Conservation (phyloP, 106 monocot genomes). For the Xerophyta viscosa region DNA sequence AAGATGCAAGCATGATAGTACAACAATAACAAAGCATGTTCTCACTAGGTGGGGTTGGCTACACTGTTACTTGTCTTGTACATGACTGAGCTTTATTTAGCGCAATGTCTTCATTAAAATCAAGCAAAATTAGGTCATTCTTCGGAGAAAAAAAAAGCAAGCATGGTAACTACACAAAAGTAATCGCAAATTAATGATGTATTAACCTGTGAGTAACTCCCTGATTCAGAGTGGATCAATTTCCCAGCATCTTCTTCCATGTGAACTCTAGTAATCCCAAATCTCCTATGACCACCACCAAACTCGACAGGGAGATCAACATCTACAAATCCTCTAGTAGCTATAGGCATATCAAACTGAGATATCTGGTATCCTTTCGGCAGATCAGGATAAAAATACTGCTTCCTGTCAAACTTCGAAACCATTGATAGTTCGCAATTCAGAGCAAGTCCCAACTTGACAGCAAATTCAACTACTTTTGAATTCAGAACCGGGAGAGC, state of each 20-base stretch:
- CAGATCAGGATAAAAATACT: slow-evolving; percentile 96
- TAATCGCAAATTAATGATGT: too few species aligned
- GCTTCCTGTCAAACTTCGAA: slow-evolving; percentile 95
- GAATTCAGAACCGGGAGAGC: slow-evolving; percentile 79
- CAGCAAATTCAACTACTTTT: slow-evolving; percentile 72
- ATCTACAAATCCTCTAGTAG: slow-evolving; percentile 57
- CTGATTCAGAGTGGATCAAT: slow-evolving; percentile 60
- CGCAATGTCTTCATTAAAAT: too few species aligned
- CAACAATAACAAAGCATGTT: too few species aligned
- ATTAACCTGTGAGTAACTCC: slow-evolving; percentile 69
- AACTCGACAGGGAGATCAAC: slow-evolving; percentile 86
- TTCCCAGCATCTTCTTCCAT: slow-evolving; percentile 99
- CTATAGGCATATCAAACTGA: slow-evolving; percentile 89
- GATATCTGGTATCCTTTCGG: slow-evolving; percentile 98
- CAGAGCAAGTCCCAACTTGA: slow-evolving; percentile 75
- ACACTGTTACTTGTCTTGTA: too few species aligned
- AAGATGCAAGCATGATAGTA: too few species aligned
- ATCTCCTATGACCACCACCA: slow-evolving; percentile 84
- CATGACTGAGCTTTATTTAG: too few species aligned
- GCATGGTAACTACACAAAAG: background rate
- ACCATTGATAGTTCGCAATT: slow-evolving; percentile 57
- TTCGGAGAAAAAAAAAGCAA: background rate
- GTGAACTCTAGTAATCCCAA: slow-evolving; percentile 92
- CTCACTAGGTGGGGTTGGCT: too few species aligned
- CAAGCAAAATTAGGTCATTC: too few species aligned